phyloP scores from a whole-genome alignment of 2,329 filamentous ascomycete genomes.

The Verticillium zaregamsianum region DNA sequence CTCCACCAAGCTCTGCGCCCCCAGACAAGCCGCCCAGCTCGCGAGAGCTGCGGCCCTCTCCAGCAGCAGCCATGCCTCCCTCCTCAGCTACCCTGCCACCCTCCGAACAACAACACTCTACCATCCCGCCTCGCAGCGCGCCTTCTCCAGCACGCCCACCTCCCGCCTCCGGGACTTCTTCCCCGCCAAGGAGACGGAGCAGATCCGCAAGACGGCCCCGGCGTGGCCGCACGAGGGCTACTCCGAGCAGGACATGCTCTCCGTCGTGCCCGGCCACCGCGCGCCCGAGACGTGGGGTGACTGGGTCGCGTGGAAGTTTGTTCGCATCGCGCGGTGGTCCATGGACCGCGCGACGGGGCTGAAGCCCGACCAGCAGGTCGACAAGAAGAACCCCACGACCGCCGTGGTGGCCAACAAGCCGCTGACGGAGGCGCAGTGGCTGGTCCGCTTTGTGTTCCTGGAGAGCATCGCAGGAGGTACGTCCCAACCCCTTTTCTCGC shows the following conservation, averaged over 20 bases:
- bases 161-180: conserved; percentile 56
- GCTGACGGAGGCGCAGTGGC: conserved; percentile 83
- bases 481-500: neutral
- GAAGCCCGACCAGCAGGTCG: conserved; percentile 65
- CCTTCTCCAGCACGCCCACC: conserved; percentile 46
- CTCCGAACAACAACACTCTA: conserved; percentile 21
- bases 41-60: conserved; percentile 13
- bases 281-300: conserved; percentile 70
- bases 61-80: conserved; percentile 8
- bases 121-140: conserved; percentile 20
- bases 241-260: conserved; percentile 73
- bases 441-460: conserved; percentile 86
- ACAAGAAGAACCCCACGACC: conserved; percentile 53
- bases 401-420: conserved; percentile 49
- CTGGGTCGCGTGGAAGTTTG: conserved; percentile 70
- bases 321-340: conserved; percentile 71
- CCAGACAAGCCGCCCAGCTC: conserved; percentile 20
- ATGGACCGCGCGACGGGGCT: conserved; percentile 79
- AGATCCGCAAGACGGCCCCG: conserved; percentile 58
- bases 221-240: conserved; percentile 72
- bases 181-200: conserved; percentile 54
- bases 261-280: conserved; percentile 72
- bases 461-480: conserved; percentile 77
- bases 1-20: conserved; percentile 19
- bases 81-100: conserved; percentile 16